phyloP scores from a whole-genome alignment of 495 filamentous ascomycete genomes.

The Podospora anserina region DNA sequence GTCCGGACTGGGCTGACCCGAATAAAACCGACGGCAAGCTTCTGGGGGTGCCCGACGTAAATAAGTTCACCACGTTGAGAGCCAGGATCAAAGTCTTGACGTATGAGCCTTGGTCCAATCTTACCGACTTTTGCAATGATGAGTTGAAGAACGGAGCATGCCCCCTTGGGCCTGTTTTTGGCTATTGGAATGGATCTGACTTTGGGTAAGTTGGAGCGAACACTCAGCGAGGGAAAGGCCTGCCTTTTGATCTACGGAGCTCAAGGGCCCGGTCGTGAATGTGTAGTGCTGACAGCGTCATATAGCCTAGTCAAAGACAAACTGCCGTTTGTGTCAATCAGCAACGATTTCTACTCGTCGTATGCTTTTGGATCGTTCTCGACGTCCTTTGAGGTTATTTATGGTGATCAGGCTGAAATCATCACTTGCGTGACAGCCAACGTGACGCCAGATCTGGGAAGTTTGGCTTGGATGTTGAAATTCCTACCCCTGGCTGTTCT shows the following conservation, averaged over 20 bases:
- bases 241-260: neutral
- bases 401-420: conserved; percentile 63
- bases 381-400: conserved; percentile 64
- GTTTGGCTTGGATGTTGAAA: conserved; percentile 62
- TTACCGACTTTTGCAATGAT: conserved; percentile 61
- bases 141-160: conserved; percentile 58
- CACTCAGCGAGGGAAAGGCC: neutral
- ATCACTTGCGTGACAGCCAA: conserved; percentile 72
- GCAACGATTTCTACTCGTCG: conserved; percentile 70
- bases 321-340: conserved; percentile 58
- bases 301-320: conserved; percentile 44
- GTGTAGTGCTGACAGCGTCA: conserved; percentile 15
- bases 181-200: conserved; percentile 37
- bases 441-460: conserved; percentile 73
- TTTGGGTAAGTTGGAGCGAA: neutral
- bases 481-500: conserved; percentile 78
- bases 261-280: neutral
- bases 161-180: conserved; percentile 72
- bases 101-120: conserved; percentile 60
- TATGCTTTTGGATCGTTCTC: conserved; percentile 83
- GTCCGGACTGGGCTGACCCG: conserved; percentile 52
- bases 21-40: conserved; percentile 75
- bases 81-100: conserved; percentile 67
- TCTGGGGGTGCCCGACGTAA: conserved; percentile 50
- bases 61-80: conserved; percentile 67